Evolutionary conservation across 2,329 filamentous ascomycete species (phyloP), one percentile per base, ranked within the genome.

Genomic region (Colletotrichum godetiae): DNA sequence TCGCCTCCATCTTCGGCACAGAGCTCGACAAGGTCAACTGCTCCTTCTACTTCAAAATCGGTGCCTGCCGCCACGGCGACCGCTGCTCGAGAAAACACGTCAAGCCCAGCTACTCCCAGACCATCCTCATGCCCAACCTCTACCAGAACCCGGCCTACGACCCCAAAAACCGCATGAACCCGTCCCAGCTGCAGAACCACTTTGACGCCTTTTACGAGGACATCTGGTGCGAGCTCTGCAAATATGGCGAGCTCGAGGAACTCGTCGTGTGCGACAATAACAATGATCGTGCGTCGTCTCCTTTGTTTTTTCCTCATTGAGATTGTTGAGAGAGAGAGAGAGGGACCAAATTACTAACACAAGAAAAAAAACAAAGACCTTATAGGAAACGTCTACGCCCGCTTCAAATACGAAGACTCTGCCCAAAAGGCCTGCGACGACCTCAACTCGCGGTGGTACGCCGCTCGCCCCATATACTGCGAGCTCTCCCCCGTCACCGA

Each of bases 171-270:
- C 97, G 95, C 86, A 98, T 99, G 94, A 98, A 97, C 86, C 87
- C 95, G 7, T 93, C 91, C 78, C 97, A 99, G 88, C 93, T 98
- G 82, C 96, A 98, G 86, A 98, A 98, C 87, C 97, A 99, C 90
- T 99, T 99, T 82, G 97, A 99, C 85, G 97, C 97, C 80, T 99
- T 99, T 85, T 99, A 99, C 88, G 97, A 99, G 87, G 97, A 99
- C 83, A 95, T 99, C 77, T 99, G 97, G 96, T 98, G 96, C 87
- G 97, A 99, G 90, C 94, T 99, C 88, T 98, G 97, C 92, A 95
- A 97, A 86, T 99, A 97, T 83, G 97, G 97, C 78, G 95, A 98
- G 86, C 89, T 98, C 46, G 97, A 99, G 86, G 97, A 99, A 86
- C 91, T 99, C 13, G 97, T 99, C 13, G 96, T 99, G 3, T 99